Evolutionary conservation across 2,329 filamentous ascomycete species (phyloP), one percentile per base, ranked within the genome.

Genomic region (Colletotrichum falcatum): DNA sequence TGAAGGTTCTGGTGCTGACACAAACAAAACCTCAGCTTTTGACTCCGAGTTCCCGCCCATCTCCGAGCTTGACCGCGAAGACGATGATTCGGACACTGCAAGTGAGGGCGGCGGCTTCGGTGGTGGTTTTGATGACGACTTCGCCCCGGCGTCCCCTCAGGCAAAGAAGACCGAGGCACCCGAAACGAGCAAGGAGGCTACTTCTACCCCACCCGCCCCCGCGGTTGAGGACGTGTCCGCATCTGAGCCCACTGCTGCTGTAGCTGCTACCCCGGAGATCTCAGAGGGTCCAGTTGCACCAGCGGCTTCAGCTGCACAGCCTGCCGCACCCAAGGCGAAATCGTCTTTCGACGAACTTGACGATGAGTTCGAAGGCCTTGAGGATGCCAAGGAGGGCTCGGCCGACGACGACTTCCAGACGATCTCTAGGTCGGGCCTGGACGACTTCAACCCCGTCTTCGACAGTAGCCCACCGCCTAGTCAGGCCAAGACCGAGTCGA

Each of bases 121-220:
- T 58, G 94, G 93, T 49, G 94, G 95, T 0, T 98, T 98, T 77
- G 95, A 97, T 60, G 96, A 99, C 78, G 92, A 98, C 79, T 98
- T 98, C 78, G 91, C 92, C 0, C 90, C 93, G 18, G 87, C 88
- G 2, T 87, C 87, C 5, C 84, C 85, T 30, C 77, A 79, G 33
- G 74, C 78, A 37, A 85, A 83, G 74, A 63, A 76, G 76, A 42
- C 44, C n/a, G 64, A 71, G 49, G 60, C 20, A 71, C 73, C 74
- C 30, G 60, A 67, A 56, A 58, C 18, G 72, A 73, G 73, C 37
- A 74, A 76, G 62, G 61, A 56, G 23, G 49, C 61, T 18, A 61
- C 55, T n/a, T 61, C 66, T n/a, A 48, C 72, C n/a, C 65, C 49
- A 18, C n/a, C 48, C 5, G 26, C 23, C 28, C 49, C 69, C 11